Percentiles rank a stretch among this genome's conserved stretches.
Conservation (phyloP, 2,329 filamentous ascomycete species). For the Corniculantispora saksenae region DNA sequence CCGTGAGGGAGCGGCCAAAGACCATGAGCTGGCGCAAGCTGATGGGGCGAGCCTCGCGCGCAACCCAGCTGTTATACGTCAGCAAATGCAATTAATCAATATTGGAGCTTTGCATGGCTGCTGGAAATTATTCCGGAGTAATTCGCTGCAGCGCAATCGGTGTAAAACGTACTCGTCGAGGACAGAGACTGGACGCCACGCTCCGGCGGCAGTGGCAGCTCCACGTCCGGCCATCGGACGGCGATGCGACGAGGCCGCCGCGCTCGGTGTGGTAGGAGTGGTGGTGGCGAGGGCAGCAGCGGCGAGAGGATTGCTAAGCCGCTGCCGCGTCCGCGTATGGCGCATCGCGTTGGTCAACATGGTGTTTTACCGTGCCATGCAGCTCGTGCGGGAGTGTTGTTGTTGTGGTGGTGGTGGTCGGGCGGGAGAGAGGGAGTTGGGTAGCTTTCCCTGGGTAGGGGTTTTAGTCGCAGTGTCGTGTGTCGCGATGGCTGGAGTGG, state of each 20-base stretch:
- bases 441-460: slow-evolving; percentile 4
- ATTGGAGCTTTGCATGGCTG: neutral
- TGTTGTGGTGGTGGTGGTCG: neutral
- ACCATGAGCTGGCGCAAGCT: slow-evolving; percentile 95
- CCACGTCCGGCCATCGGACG: slow-evolving; percentile 13
- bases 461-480: neutral
- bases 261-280: neutral
- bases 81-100: neutral
- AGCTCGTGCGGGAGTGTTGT: neutral
- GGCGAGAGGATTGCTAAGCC: slow-evolving; percentile 19
- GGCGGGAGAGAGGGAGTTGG: too few species aligned
- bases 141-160: neutral
- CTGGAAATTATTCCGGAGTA: neutral
- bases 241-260: neutral
- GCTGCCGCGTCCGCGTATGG: slow-evolving; percentile 34
- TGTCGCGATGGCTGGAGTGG: neutral
- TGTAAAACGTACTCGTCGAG: slow-evolving; percentile 59
- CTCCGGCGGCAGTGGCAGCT: slow-evolving; percentile 17
- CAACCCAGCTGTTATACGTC: slow-evolving; percentile 72
- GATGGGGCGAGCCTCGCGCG: slow-evolving; percentile 89
- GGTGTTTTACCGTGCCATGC: slow-evolving; percentile 23
- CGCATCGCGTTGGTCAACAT: slow-evolving; percentile 40
- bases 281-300: neutral
- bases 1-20: slow-evolving; percentile 90
- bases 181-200: slow-evolving; percentile 63